Conservation (phyloP, 2,329 filamentous ascomycete species). For the Stemphylium lycopersici region DNA sequence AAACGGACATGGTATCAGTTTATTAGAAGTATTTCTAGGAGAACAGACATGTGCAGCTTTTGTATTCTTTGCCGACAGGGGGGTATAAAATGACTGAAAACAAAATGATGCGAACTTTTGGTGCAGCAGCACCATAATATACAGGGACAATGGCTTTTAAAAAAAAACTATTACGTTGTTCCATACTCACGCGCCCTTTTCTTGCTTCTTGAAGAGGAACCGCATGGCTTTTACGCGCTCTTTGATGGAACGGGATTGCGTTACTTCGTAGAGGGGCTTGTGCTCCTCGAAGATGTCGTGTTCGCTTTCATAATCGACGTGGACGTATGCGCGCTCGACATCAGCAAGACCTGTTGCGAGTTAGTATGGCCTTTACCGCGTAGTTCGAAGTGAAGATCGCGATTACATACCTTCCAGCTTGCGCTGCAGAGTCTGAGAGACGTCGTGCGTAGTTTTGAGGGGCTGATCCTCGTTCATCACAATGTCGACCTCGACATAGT, state of each 20-base stretch:
- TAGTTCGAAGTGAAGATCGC: constrained; percentile 1
- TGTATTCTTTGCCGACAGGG: too few relatives aligned
- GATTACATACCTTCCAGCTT: constrained; percentile 60
- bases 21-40: too few relatives aligned
- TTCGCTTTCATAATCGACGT: constrained; percentile 55
- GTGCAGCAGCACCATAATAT: neutral
- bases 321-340: constrained; percentile 56
- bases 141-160: neutral
- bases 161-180: neutral
- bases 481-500: constrained; percentile 68
- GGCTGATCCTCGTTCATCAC: constrained; percentile 64
- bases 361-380: constrained; percentile 9
- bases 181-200: neutral
- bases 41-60: too few relatives aligned
- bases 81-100: too few relatives aligned
- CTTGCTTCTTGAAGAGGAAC: constrained; percentile 26
- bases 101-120: neutral
- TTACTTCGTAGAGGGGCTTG: constrained; percentile 47
- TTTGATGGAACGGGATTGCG: constrained; percentile 41
- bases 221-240: constrained; percentile 39
- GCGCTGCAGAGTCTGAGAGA: constrained; percentile 64
- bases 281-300: constrained; percentile 50
- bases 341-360: constrained; percentile 35
- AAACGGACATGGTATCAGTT: too few relatives aligned
- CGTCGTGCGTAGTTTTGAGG: constrained; percentile 64